Conservation (phyloP, 768 basidiomycete genomes). For the Boletus reticuloceps region DNA sequence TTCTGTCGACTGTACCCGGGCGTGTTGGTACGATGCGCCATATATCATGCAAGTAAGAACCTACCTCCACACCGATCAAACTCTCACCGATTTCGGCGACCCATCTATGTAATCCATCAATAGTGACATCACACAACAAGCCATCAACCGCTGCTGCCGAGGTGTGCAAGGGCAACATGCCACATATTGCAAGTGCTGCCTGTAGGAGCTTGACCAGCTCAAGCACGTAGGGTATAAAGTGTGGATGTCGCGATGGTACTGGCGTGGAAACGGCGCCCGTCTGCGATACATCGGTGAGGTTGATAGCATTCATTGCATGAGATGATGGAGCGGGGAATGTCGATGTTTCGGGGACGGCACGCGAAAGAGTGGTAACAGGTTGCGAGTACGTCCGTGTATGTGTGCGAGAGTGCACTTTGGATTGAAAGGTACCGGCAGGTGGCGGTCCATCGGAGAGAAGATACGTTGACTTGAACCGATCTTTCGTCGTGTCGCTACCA, state of each 20-base stretch:
- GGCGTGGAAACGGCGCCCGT: neutral
- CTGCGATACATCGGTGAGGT: conserved; percentile 14
- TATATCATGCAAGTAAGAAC: conserved; percentile 3
- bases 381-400: conserved; percentile 32
- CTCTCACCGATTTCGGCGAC: conserved; percentile 61
- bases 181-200: conserved; percentile 67
- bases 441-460: conserved; percentile 46
- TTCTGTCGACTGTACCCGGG: conserved; percentile 54
- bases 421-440: conserved; percentile 19
- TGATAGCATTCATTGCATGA: conserved; percentile 15
- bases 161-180: conserved; percentile 41
- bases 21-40: neutral
- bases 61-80: conserved; percentile 59
- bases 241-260: conserved; percentile 26
- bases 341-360: conserved; percentile 20
- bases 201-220: conserved; percentile 77
- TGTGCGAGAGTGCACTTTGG: conserved; percentile 29
- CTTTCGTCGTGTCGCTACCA: conserved; percentile 71
- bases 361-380: conserved; percentile 21
- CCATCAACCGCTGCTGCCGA: conserved; percentile 47
- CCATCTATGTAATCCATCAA: conserved; percentile 71
- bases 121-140: conserved; percentile 73
- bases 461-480: conserved; percentile 74
- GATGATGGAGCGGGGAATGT: conserved; percentile 24
- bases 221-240: conserved; percentile 66